These are phyloP conservation scores for Chlorella sp. DNA, from an alignment of 139 green algal genomes.

Conservation along the genomic window DNA sequence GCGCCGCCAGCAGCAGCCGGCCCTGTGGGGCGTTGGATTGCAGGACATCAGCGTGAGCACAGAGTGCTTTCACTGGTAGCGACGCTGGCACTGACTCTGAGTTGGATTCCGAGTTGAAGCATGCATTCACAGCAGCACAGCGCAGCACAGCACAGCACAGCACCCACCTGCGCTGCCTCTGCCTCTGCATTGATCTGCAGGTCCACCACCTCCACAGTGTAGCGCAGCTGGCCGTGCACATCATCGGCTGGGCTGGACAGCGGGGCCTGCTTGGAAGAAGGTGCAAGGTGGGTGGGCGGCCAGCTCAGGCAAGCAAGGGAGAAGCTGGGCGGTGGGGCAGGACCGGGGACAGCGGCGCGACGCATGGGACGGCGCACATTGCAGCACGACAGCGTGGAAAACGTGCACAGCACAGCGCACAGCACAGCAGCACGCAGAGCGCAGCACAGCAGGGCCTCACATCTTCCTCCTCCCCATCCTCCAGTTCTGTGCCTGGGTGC, in stretches of 20 bases:
- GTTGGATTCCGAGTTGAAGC: no score
- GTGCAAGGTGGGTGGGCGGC: background rate
- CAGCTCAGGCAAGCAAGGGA: no score
- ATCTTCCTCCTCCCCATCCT: conserved; percentile 30
- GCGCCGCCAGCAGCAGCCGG: conserved; percentile 70
- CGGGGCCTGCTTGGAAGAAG: background rate
- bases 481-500: background rate
- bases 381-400: no score
- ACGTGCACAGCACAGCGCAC: no score
- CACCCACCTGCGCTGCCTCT: background rate
- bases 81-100: no score
- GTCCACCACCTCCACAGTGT: conserved; percentile 71
- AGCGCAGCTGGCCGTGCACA: conserved; percentile 47
- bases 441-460: background rate
- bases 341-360: no score
- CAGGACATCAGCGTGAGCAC: no score
- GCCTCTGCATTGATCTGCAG: conserved; percentile 63
- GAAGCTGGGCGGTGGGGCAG: no score
- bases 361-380: no score
- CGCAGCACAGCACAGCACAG: background rate
- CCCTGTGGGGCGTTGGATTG: conserved; percentile 13
- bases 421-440: background rate
- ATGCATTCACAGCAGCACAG: background rate
- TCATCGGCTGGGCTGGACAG: conserved; percentile 46
- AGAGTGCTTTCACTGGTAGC: no score